Evolutionary conservation across 2,329 filamentous ascomycete genomes (phyloP).

Genomic region (Fusarium begoniae): DNA sequence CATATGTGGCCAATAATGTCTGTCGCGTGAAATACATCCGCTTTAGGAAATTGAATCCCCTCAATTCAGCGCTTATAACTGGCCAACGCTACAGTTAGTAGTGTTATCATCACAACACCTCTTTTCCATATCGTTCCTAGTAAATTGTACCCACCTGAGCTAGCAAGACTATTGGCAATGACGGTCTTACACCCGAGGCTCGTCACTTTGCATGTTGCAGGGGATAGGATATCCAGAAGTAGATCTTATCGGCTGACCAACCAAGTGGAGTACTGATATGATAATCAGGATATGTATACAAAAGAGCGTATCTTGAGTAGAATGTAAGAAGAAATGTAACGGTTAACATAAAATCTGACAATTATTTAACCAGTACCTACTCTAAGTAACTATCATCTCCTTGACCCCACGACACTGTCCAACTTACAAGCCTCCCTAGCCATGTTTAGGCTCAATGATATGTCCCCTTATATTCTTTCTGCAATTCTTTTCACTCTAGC

Average conservation of each 20-base stretch:
- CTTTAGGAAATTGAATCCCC: not conserved
- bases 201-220: accelerated
- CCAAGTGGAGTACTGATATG: not conserved
- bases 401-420: not conserved
- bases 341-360: accelerated
- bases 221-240: not conserved
- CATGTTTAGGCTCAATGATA: not conserved
- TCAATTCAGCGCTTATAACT: not conserved
- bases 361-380: not conserved
- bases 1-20: not conserved
- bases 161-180: not conserved
- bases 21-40: not conserved
- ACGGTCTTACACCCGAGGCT: too few species aligned
- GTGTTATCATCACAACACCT: not conserved
- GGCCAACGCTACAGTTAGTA: not conserved
- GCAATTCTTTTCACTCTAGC: accelerated
- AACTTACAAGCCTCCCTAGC: not conserved
- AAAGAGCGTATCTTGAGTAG: not conserved
- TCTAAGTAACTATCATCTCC: not conserved
- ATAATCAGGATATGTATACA: not conserved
- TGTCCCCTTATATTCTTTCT: not conserved
- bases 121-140: accelerated
- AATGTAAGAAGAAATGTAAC: accelerated
- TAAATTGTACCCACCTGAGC: too few species aligned
- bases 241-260: not conserved